Percentiles rank a stretch among this genome's conserved stretches.
Evolutionary conservation across 176 grass and related monocot species (phyloP).

Genomic region (Carex cristatella): DNA sequence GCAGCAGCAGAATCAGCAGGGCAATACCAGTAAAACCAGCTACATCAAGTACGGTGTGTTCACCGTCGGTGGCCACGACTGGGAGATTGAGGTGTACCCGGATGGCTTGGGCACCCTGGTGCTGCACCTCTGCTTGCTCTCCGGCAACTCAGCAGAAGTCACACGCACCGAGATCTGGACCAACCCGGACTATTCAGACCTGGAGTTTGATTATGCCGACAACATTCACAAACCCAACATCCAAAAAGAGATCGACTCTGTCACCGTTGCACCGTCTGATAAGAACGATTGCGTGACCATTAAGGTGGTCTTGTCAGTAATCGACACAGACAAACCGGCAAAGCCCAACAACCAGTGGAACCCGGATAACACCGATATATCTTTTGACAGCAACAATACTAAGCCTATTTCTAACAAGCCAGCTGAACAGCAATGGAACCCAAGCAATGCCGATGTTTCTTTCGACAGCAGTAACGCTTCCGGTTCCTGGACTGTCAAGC

Average conservation of each 20-base stretch:
- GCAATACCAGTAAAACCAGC: not conserved
- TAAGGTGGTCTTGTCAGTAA: not conserved
- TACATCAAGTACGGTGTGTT: not conserved
- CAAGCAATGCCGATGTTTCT: not conserved
- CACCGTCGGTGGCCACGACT: not conserved
- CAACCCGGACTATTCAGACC: not conserved
- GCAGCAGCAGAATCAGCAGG: not conserved
- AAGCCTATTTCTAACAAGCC: not conserved
- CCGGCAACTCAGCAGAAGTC: not conserved
- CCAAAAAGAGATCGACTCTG: not conserved
- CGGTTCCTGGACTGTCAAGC: not conserved
- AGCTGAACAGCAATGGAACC: not conserved
- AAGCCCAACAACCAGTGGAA: not conserved
- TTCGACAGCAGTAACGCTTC: not conserved
- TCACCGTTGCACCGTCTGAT: not conserved
- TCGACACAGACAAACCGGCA: not conserved
- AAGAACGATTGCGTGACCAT: not conserved
- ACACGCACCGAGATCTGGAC: not conserved
- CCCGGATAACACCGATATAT: not conserved
- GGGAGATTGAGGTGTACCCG: not conserved
- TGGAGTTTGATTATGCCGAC: not conserved
- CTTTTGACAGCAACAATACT: not conserved
- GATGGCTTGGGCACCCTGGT: not conserved
- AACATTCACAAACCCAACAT: not conserved
- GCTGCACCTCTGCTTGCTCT: not conserved